phyloP scores from a whole-genome alignment of 2,329 filamentous ascomycete species.

The Cephalotrichum gorgonifer region DNA sequence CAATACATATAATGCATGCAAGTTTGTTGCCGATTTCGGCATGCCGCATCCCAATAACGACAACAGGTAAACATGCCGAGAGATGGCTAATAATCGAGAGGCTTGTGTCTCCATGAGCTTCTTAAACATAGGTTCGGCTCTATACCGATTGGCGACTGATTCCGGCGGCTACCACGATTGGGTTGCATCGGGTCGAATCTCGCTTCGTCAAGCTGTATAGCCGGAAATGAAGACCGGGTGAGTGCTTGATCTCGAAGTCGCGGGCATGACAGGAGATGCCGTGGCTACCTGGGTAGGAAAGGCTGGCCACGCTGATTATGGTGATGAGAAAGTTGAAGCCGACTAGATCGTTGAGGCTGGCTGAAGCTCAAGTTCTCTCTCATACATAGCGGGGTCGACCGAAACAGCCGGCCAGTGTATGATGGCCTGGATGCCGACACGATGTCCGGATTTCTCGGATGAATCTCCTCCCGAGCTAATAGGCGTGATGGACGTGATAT shows the following conservation, averaged over 20 bases:
- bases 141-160: background rate
- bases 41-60: no score
- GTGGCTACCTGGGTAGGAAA: no score
- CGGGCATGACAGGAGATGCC: no score
- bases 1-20: no score
- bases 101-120: background rate
- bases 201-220: background rate
- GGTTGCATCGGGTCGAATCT: background rate
- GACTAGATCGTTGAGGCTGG: background rate
- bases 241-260: background rate
- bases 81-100: background rate
- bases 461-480: background rate
- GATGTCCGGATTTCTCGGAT: conserved; percentile 5
- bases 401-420: conserved; percentile 69
- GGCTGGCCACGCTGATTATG: no score
- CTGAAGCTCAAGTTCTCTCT: conserved; percentile 36
- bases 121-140: background rate
- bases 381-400: conserved; percentile 62
- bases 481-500: conserved; percentile 36
- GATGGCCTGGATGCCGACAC: conserved; percentile 57
- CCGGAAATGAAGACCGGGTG: background rate
- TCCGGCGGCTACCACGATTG: background rate
- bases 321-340: background rate
- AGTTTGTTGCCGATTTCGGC: no score
- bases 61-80: no score